phyloP scores from a whole-genome alignment of 768 basidiomycete species.

The Pulveroboletus frians region DNA sequence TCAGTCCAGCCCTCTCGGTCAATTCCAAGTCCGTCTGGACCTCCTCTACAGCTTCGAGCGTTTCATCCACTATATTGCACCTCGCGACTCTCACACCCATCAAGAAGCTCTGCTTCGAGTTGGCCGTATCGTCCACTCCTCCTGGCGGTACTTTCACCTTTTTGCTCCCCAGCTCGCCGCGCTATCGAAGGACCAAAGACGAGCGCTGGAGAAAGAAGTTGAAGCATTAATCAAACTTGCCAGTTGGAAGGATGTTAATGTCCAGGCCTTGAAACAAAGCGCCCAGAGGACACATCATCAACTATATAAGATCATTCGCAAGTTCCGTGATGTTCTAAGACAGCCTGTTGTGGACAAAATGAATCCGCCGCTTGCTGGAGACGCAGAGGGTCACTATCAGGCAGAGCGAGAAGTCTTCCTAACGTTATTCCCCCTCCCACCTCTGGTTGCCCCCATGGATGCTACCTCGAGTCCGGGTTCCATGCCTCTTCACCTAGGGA shows the following conservation, averaged over 20 bases:
- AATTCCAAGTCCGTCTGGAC: slow-evolving; percentile 63
- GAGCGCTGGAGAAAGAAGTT: slow-evolving; percentile 71
- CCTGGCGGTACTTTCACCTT: slow-evolving; percentile 58
- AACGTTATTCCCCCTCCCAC: background rate
- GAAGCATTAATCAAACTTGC: slow-evolving; percentile 87
- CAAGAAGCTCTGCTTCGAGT: slow-evolving; percentile 42
- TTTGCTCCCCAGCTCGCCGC: slow-evolving; percentile 45
- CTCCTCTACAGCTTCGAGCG: slow-evolving; percentile 64
- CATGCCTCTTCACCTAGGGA: slow-evolving; percentile 37
- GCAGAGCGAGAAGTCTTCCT: slow-evolving; percentile 11
- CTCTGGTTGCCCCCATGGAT: background rate
- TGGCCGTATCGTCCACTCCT: slow-evolving; percentile 54
- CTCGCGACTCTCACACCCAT: slow-evolving; percentile 27
- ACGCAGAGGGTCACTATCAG: slow-evolving; percentile 29
- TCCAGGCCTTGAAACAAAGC: slow-evolving; percentile 87
- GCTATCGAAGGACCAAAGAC: slow-evolving; percentile 53
- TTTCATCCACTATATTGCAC: slow-evolving; percentile 40
- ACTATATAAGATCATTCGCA: slow-evolving; percentile 83
- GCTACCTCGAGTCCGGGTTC: background rate
- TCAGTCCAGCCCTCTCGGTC: slow-evolving; percentile 71
- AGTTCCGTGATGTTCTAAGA: slow-evolving; percentile 85
- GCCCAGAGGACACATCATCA: slow-evolving; percentile 88
- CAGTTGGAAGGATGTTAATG: slow-evolving; percentile 97
- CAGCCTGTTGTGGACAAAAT: slow-evolving; percentile 55
- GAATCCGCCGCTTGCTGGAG: slow-evolving; percentile 32